These are phyloP conservation scores for Phyllosticta citrichinensis DNA, from an alignment of 2,329 filamentous ascomycete genomes.

Conservation along the genomic window DNA sequence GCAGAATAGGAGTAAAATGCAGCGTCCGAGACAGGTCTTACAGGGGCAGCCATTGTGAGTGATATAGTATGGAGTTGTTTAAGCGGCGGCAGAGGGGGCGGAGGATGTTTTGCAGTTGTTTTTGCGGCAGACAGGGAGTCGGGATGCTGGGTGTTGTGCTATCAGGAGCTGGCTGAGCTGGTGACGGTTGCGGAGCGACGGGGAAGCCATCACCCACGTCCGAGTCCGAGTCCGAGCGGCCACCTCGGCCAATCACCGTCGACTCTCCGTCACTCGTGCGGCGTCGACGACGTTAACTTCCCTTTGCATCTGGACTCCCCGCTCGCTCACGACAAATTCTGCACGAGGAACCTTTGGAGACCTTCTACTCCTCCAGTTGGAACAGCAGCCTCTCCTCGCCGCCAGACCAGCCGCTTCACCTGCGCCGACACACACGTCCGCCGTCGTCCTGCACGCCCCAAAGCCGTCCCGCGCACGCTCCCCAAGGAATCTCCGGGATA, in stretches of 20 bases:
- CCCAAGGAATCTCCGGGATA: background rate
- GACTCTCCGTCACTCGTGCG: background rate
- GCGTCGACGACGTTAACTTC: background rate
- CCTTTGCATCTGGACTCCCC: background rate
- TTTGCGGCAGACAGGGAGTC: background rate
- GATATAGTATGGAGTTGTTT: background rate
- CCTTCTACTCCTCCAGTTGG: background rate
- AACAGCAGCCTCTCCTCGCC: background rate
- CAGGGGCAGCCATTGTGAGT: conserved; percentile 7
- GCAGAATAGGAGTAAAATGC: conserved; percentile 3
- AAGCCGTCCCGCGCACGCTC: background rate
- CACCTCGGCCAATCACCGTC: background rate
- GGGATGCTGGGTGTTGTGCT: conserved; percentile 4
- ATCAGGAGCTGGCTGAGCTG: background rate
- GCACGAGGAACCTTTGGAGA: background rate
- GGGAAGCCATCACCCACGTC: background rate
- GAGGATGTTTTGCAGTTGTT: background rate
- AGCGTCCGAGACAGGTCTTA: conserved; percentile 2
- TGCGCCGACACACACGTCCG: conserved; percentile 2
- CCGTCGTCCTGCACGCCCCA: background rate
- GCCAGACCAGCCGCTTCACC: background rate
- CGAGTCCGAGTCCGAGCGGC: background rate
- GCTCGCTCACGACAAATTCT: background rate
- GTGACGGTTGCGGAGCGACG: conserved; percentile 2
- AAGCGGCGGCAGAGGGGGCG: background rate